Percentiles rank a stretch among this genome's conserved stretches.
phyloP scores from a whole-genome alignment of 2,329 filamentous ascomycete species.

The Tolypocladium sp. region DNA sequence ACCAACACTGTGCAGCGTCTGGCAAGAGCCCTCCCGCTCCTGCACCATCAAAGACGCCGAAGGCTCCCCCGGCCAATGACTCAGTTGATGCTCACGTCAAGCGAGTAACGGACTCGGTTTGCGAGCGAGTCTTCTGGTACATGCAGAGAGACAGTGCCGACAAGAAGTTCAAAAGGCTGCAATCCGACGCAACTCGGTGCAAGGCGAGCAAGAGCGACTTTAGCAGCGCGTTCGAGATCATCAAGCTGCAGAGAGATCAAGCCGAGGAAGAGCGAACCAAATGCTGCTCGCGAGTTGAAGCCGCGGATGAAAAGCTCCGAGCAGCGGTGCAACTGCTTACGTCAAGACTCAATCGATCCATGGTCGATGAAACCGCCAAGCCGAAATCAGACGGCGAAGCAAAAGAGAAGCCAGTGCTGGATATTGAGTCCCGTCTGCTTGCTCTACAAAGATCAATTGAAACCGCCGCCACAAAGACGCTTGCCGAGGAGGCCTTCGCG shows the following conservation, averaged over 20 bases:
- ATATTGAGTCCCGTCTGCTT: neutral
- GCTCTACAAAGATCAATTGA: neutral
- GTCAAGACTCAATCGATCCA: neutral
- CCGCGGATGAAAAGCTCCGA: slow-evolving; percentile 4
- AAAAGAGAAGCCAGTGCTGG: neutral
- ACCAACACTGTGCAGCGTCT: neutral
- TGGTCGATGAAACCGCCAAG: neutral
- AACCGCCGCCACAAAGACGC: neutral
- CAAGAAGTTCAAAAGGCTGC: slow-evolving; percentile 8
- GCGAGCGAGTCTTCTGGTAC: slow-evolving; percentile 11
- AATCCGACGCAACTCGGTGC: slow-evolving; percentile 8
- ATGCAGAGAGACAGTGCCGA: slow-evolving; percentile 9
- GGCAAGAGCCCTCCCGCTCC: neutral
- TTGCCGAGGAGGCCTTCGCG: neutral
- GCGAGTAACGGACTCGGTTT: slow-evolving; percentile 10
- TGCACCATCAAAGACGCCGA: slow-evolving; percentile 1
- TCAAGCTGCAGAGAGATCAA: slow-evolving; percentile 7
- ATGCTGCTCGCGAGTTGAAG: slow-evolving; percentile 3
- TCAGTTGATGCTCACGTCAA: slow-evolving; percentile 3
- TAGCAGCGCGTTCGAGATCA: slow-evolving; percentile 8
- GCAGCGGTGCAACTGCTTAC: neutral
- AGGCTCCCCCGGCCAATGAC: neutral
- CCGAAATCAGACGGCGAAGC: neutral
- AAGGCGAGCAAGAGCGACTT: slow-evolving; percentile 12
- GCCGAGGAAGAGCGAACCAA: slow-evolving; percentile 5